These are phyloP conservation scores for Trypanosoma rangeli DNA, from an alignment of 208 protist species.

Conservation along the genomic window DNA sequence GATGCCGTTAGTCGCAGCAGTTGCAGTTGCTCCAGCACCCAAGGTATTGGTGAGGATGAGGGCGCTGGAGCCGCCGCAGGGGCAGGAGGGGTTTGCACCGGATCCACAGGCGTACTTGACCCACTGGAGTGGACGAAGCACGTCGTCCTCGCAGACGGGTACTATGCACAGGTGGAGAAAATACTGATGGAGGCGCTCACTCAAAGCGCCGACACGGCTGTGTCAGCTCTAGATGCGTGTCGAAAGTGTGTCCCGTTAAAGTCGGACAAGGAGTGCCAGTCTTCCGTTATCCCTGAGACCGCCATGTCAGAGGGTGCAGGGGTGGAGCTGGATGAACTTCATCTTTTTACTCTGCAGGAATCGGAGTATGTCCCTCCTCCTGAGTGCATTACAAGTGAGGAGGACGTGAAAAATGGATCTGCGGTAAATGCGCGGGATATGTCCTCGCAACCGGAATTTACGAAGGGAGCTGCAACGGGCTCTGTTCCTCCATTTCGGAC, in stretches of 20 bases:
- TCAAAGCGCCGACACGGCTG: background rate
- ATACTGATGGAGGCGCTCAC: constrained; percentile 26
- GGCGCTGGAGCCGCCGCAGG: background rate
- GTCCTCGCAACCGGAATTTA: background rate
- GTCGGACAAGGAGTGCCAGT: no score
- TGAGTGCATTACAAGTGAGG: constrained; percentile 42
- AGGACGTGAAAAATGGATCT: background rate
- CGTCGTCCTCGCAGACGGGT: constrained; percentile 54
- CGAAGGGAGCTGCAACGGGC: background rate
- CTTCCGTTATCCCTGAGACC: background rate
- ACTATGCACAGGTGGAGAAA: constrained; percentile 37
- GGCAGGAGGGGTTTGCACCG: background rate
- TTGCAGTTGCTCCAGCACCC: background rate
- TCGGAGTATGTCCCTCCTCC: constrained; percentile 41
- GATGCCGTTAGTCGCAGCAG: constrained; percentile 3
- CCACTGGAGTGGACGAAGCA: constrained; percentile 48
- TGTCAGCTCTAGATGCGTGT: background rate
- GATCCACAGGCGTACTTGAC: background rate
- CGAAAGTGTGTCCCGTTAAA: background rate
- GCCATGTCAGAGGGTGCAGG: background rate
- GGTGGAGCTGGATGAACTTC: background rate
- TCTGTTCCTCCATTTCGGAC: constrained; percentile 9
- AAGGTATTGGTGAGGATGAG: background rate
- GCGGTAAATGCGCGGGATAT: background rate
- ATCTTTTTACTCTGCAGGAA: constrained; percentile 41